Percentiles rank a stretch among this genome's conserved stretches.
Evolutionary conservation across 306 rosid species (phyloP).

Genomic region (Cicer cuneatum): DNA sequence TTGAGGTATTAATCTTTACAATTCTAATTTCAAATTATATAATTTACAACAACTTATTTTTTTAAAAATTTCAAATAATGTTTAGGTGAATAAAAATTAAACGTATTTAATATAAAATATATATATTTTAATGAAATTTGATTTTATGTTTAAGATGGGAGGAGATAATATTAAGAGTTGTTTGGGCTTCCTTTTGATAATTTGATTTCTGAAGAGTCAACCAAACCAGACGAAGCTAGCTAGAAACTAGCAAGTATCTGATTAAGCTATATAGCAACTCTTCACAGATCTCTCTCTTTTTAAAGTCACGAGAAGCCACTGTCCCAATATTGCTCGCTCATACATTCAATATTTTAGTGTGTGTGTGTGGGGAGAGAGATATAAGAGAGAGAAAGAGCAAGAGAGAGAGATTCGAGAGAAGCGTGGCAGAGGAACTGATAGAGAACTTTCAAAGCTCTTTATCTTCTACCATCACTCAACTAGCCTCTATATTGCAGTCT

Average conservation of each 20-base stretch:
- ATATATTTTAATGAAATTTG: no score
- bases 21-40: no score
- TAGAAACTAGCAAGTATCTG: constrained; percentile 46
- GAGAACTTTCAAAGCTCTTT: constrained; percentile 99
- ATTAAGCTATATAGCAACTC: constrained; percentile 28
- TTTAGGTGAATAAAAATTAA: no score
- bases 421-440: constrained; percentile 98
- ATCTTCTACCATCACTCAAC: constrained; percentile 92
- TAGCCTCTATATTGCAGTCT: constrained; percentile 81
- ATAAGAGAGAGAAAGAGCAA: constrained; percentile 39
- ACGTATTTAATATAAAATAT: no score
- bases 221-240: constrained; percentile 56
- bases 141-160: no score
- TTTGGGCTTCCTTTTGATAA: constrained; percentile 24
- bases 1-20: no score
- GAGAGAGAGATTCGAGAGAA: constrained; percentile 47
- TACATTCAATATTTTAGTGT: constrained; percentile 60
- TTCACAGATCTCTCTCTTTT: constrained; percentile 44
- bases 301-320: constrained; percentile 89
- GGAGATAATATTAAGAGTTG: background rate
- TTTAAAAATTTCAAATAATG: no score
- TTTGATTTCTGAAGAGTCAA: constrained; percentile 51
- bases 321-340: constrained; percentile 61
- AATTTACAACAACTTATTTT: no score
- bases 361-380: constrained; percentile 16